phyloP scores from a whole-genome alignment of 2,329 filamentous ascomycete species.

The Fusarium nanum region DNA sequence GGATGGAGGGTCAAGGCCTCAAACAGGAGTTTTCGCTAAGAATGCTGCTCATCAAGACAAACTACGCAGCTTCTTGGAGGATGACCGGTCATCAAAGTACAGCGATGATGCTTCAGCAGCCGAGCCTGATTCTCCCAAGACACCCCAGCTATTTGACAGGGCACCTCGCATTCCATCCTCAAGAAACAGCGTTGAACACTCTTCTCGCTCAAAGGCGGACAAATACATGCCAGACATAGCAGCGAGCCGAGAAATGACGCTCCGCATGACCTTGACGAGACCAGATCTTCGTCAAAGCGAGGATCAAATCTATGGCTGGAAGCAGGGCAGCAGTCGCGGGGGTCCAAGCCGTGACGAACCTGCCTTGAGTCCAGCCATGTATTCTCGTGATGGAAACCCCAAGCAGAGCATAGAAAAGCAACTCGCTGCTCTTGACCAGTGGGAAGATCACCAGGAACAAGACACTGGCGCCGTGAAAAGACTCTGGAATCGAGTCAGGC shows the following conservation, averaged over 20 bases:
- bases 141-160: slow-evolving; percentile 63
- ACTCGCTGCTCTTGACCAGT: slow-evolving; percentile 65
- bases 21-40: slow-evolving; percentile 47
- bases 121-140: slow-evolving; percentile 70
- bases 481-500: slow-evolving; percentile 72
- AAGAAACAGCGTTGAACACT: slow-evolving; percentile 45
- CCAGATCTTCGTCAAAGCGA: slow-evolving; percentile 85
- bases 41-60: slow-evolving; percentile 57
- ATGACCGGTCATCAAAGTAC: slow-evolving; percentile 67
- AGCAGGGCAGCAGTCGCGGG: slow-evolving; percentile 59
- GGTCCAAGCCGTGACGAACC: slow-evolving; percentile 55
- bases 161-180: slow-evolving; percentile 47
- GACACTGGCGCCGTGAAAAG: slow-evolving; percentile 70
- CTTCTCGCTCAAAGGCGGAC: slow-evolving; percentile 50
- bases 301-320: slow-evolving; percentile 77
- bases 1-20: slow-evolving; percentile 54
- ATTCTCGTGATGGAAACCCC: slow-evolving; percentile 51
- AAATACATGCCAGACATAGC: slow-evolving; percentile 63
- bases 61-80: slow-evolving; percentile 67
- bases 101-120: slow-evolving; percentile 66
- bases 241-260: slow-evolving; percentile 85
- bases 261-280: slow-evolving; percentile 93
- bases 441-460: slow-evolving; percentile 48
- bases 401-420: slow-evolving; percentile 67
- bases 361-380: slow-evolving; percentile 34